Conservation (phyloP, 352 stramenopile species). For the Pythium catenulatum region DNA sequence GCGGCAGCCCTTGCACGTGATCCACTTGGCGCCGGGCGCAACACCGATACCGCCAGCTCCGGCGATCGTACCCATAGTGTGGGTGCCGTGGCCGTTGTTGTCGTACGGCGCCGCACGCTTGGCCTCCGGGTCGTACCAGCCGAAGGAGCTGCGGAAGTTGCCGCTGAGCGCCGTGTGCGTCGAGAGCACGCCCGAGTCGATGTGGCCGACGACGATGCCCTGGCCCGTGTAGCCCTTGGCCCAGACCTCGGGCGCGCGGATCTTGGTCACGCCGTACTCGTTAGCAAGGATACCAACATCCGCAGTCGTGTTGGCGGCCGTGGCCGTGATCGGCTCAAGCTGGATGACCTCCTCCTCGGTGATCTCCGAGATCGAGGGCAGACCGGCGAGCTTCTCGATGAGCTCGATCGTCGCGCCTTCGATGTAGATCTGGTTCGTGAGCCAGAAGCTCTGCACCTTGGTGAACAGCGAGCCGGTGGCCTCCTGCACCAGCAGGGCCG, state of each 20-base stretch:
- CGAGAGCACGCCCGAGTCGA: conserved; percentile 60
- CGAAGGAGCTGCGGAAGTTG: conserved; percentile 4
- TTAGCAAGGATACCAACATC: background rate
- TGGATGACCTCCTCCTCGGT: conserved; percentile 18
- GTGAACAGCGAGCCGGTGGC: background rate
- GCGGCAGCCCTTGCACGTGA: conserved; percentile 41
- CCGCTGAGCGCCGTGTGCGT: conserved; percentile 41
- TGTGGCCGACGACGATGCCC: conserved; percentile 52
- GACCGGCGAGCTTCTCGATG: conserved; percentile 3
- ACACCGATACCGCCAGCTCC: conserved; percentile 31
- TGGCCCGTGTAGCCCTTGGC: conserved; percentile 42
- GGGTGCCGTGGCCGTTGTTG: conserved; percentile 54
- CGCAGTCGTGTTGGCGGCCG: background rate
- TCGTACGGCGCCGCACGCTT: conserved; percentile 53
- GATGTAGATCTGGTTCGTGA: conserved; percentile 58
- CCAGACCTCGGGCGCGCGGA: conserved; percentile 50
- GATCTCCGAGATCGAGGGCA: background rate
- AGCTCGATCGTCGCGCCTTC: conserved; percentile 14
- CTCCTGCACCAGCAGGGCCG: conserved; percentile 26
- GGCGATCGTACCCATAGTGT: conserved; percentile 25
- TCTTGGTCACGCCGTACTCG: conserved; percentile 51
- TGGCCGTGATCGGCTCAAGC: background rate
- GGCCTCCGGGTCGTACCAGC: conserved; percentile 61
- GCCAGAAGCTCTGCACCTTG: conserved; percentile 39
- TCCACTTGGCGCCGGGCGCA: conserved; percentile 41